A percentile compares a stretch with the other conserved stretches of the same genome.
These are phyloP conservation scores for Colletotrichum sp. DNA, from an alignment of 2,329 filamentous ascomycete genomes.

Conservation along the genomic window DNA sequence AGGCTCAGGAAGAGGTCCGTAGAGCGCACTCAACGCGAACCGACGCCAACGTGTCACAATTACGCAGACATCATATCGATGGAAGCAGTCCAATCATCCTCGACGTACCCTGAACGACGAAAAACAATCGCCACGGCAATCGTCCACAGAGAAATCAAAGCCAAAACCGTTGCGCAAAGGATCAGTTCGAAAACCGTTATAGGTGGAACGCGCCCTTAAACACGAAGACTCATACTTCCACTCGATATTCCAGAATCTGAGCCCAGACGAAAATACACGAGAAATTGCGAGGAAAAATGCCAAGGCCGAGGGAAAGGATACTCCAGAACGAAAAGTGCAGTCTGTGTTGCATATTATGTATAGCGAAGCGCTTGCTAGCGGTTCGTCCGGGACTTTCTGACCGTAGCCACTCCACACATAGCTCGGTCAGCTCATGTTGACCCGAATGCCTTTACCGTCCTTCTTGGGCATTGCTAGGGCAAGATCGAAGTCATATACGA, in stretches of 20 bases:
- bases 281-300: neutral
- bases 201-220: neutral
- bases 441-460: neutral
- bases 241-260: neutral
- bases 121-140: no score
- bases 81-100: no score
- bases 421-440: neutral
- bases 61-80: no score
- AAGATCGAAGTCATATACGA: neutral
- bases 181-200: no score
- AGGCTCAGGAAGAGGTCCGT: no score
- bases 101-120: no score
- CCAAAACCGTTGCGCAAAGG: no score
- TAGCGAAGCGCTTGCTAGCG: no score
- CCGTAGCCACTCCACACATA: neutral
- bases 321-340: neutral
- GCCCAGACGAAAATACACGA: neutral
- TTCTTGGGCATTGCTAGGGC: neutral
- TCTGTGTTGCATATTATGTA: neutral
- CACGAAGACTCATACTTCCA: neutral
- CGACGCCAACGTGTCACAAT: no score
- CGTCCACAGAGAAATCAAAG: no score
- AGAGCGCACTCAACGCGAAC: no score
- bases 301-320: neutral
- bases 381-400: neutral